phyloP scores from a whole-genome alignment of 345 rosid genomes.

The Lepidium aucheri region DNA sequence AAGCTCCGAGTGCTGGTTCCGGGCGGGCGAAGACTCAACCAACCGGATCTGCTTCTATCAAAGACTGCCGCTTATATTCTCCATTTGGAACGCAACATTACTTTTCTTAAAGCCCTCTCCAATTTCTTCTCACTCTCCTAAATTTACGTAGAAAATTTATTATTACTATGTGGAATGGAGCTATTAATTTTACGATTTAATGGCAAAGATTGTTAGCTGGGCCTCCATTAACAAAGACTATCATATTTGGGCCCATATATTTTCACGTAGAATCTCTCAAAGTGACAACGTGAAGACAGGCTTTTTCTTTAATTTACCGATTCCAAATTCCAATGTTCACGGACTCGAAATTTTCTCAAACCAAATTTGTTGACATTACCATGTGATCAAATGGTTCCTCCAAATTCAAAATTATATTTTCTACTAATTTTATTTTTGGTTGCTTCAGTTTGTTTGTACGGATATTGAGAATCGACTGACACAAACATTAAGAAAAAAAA shows the following conservation, averaged over 20 bases:
- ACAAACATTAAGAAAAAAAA: not conserved
- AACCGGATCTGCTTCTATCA: slow-evolving; percentile 39
- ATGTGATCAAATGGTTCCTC: not conserved
- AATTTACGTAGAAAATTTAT: not conserved
- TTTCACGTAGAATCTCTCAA: not conserved
- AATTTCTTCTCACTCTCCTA: slow-evolving; percentile 22
- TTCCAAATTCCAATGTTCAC: slow-evolving; percentile 12
- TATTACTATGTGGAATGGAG: too few species aligned
- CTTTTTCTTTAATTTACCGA: not conserved
- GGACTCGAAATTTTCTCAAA: not conserved
- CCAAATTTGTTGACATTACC: slow-evolving; percentile 3
- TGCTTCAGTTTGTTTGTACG: slow-evolving; percentile 4
- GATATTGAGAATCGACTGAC: not conserved
- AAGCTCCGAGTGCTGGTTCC: slow-evolving; percentile 56
- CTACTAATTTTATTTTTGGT: not conserved
- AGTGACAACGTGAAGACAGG: not conserved
- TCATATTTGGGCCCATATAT: not conserved
- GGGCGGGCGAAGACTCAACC: slow-evolving; percentile 43
- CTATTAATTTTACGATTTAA: not conserved
- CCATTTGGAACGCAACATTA: slow-evolving; percentile 45
- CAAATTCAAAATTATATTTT: not conserved
- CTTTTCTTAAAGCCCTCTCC: slow-evolving; percentile 48
- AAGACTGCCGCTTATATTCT: slow-evolving; percentile 52
- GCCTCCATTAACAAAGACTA: not conserved
- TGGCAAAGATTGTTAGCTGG: not conserved